These are phyloP conservation scores for Zygoascus bituminiphila DNA, from an alignment of 805 yeast species.

Conservation along the genomic window DNA sequence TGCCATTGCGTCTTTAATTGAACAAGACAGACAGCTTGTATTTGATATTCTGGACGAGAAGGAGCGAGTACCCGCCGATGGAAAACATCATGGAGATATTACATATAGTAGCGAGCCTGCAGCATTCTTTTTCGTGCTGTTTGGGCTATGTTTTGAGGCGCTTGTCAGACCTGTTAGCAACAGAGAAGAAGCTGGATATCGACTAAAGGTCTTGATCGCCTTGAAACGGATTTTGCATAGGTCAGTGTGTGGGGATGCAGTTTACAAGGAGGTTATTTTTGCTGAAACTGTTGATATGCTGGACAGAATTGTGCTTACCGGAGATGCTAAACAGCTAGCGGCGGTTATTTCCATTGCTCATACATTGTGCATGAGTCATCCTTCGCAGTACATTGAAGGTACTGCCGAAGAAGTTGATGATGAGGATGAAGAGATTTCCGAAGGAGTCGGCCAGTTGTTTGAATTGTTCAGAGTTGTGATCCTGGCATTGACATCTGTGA, in stretches of 20 bases:
- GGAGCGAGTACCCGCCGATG: constrained; percentile 27
- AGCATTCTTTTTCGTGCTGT: constrained; percentile 63
- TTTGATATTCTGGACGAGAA: constrained; percentile 47
- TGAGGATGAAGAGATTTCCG: constrained; percentile 35
- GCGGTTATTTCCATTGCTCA: constrained; percentile 49
- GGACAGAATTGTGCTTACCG: constrained; percentile 60
- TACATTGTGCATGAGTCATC: constrained; percentile 43
- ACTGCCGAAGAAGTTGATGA: constrained; percentile 8
- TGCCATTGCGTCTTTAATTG: constrained; percentile 60
- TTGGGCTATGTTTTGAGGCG: constrained; percentile 76
- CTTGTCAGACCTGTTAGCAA: constrained; percentile 37
- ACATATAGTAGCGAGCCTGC: constrained; percentile 25
- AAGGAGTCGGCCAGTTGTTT: constrained; percentile 69
- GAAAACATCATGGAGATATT: constrained; percentile 17
- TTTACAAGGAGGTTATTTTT: constrained; percentile 62
- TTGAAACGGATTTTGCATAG: constrained; percentile 50
- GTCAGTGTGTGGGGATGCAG: constrained; percentile 45
- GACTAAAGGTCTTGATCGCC: constrained; percentile 37
- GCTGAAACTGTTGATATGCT: constrained; percentile 68
- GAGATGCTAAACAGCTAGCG: constrained; percentile 38
- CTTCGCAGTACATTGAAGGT: constrained; percentile 18
- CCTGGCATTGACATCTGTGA: constrained; percentile 43
- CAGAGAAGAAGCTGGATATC: constrained; percentile 22
- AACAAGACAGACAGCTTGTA: constrained; percentile 40
- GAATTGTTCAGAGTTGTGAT: constrained; percentile 67